Evolutionary conservation across 192 early-diverging fungal species (phyloP).

Genomic region (Coemansia sp.): DNA sequence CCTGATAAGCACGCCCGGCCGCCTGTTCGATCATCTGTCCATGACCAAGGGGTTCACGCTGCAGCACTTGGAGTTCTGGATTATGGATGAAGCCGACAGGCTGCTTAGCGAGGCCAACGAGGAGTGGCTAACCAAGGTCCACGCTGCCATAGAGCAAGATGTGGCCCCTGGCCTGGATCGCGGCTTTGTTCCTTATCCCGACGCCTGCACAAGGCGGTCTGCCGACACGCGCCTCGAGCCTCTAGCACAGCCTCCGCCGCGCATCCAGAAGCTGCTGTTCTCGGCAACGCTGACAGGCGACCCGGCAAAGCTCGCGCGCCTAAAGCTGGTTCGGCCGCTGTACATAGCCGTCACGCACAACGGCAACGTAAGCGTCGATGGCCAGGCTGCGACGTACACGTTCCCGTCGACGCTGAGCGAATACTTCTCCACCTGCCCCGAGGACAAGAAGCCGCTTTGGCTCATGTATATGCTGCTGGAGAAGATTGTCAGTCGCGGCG

Average conservation of each 20-base stretch:
- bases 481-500: constrained; percentile 56
- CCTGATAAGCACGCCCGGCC: constrained; percentile 91
- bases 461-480: constrained; percentile 78
- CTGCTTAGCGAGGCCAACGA: constrained; percentile 88
- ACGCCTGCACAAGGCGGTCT: constrained; percentile 21
- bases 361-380: constrained; percentile 35
- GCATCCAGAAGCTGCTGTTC: constrained; percentile 90
- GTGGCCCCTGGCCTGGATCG: neutral
- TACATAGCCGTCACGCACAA: constrained; percentile 66
- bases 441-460: constrained; percentile 77
- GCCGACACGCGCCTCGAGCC: constrained; percentile 12
- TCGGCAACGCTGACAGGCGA: constrained; percentile 93
- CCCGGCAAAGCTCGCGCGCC: constrained; percentile 84
- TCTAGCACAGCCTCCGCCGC: constrained; percentile 33
- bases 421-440: constrained; percentile 63
- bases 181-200: constrained; percentile 8
- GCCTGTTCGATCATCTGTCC: constrained; percentile 87
- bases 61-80: constrained; percentile 85
- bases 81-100: constrained; percentile 96
- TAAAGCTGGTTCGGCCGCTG: constrained; percentile 75
- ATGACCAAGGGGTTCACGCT: constrained; percentile 82
- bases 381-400: constrained; percentile 20
- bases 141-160: constrained; percentile 52
- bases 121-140: constrained; percentile 82
- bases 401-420: constrained; percentile 66